These are phyloP conservation scores for Linnemannia schmuckeri DNA, from an alignment of 192 early-diverging fungal genomes.

Conservation along the genomic window DNA sequence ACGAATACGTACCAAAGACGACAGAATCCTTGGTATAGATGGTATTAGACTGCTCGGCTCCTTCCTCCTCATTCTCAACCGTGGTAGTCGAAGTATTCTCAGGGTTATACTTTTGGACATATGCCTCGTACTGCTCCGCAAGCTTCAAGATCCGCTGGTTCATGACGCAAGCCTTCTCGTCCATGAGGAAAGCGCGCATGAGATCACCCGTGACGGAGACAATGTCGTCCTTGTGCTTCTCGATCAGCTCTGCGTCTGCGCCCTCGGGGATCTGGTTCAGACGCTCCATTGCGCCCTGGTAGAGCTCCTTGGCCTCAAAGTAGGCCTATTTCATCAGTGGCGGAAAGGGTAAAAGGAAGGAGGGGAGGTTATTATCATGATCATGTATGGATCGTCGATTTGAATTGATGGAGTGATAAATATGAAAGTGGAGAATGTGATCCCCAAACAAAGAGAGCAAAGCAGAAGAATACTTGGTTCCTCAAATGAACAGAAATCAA, in stretches of 20 bases:
- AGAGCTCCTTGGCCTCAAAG: constrained; percentile 67
- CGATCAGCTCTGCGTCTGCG: constrained; percentile 61
- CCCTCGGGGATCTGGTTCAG: constrained; percentile 64
- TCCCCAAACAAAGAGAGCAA: neutral
- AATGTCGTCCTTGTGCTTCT: constrained; percentile 64
- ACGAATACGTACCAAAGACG: constrained; percentile 44
- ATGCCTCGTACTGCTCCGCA: constrained; percentile 70
- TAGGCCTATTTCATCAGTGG: constrained; percentile 46
- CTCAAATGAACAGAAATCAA: neutral
- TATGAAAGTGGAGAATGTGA: neutral
- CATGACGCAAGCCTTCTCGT: constrained; percentile 74
- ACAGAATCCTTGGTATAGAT: constrained; percentile 57
- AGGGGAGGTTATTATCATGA: neutral
- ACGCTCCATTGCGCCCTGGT: constrained; percentile 64
- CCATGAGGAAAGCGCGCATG: constrained; percentile 68
- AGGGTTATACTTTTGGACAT: constrained; percentile 54
- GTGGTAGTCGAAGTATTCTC: constrained; percentile 51
- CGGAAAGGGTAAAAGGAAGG: no score
- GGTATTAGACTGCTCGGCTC: constrained; percentile 45
- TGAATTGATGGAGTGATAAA: neutral
- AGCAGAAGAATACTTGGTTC: neutral
- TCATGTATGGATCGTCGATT: neutral
- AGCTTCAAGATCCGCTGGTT: constrained; percentile 69
- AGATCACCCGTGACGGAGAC: constrained; percentile 62
- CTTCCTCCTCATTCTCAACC: constrained; percentile 42